Conservation (phyloP, 192 early-diverging fungal species). For the Coemansia sp. region DNA sequence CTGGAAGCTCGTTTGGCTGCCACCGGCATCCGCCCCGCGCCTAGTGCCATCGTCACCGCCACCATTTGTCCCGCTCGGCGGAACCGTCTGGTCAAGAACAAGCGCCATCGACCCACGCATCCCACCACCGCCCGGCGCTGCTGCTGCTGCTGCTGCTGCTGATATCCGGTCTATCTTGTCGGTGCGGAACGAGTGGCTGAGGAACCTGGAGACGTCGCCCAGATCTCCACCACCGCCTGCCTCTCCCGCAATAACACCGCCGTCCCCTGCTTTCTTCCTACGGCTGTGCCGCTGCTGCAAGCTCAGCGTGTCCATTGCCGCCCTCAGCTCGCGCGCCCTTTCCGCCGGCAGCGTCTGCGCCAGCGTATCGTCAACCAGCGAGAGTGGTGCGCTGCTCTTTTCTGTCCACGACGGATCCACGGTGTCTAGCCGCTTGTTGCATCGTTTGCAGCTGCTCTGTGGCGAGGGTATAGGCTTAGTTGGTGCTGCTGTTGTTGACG, state of each 20-base stretch:
- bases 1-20: constrained; percentile 24
- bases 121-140: constrained; percentile 1
- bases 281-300: constrained; percentile 3
- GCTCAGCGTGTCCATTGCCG: constrained; percentile 1
- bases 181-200: constrained; percentile 37
- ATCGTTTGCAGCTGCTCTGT: constrained; percentile 27
- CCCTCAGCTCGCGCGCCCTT: constrained; percentile 18
- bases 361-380: constrained; percentile 16
- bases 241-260: no score
- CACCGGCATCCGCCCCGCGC: neutral
- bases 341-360: constrained; percentile 31
- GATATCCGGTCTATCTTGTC: constrained; percentile 19
- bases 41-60: no score
- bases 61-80: neutral
- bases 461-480: neutral
- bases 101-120: constrained; percentile 46
- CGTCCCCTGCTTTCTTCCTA: no score
- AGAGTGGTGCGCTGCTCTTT: neutral
- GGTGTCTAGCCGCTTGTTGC: constrained; percentile 25
- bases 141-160: neutral
- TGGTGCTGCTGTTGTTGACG: neutral
- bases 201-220: constrained; percentile 27
- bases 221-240: neutral
- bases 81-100: constrained; percentile 15
- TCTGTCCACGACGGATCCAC: constrained; percentile 19